These are phyloP conservation scores for Penicillium hesseltinei DNA, from an alignment of 2,329 filamentous ascomycete species.

Conservation along the genomic window DNA sequence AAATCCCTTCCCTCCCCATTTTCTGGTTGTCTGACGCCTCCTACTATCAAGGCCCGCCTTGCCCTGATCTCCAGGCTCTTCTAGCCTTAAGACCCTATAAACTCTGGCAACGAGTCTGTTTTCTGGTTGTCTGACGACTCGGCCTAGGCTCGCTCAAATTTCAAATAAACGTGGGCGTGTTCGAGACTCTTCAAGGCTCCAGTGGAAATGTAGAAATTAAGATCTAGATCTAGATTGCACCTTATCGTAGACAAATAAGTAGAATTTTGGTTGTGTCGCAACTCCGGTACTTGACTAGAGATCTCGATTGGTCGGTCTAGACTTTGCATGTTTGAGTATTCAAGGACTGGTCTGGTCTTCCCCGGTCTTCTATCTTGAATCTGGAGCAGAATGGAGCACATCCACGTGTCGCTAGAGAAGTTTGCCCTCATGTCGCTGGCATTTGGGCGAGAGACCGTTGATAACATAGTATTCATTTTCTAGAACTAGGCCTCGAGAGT, in stretches of 20 bases:
- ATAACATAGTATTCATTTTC: not conserved
- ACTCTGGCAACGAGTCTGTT: not conserved
- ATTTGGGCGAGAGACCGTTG: not conserved
- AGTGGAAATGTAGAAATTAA: not conserved
- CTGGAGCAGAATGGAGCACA: not conserved
- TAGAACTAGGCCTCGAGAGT: not conserved
- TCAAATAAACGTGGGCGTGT: not conserved
- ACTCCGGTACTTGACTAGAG: not conserved
- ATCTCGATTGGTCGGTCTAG: not conserved
- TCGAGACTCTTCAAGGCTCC: not conserved
- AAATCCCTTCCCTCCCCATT: not conserved
- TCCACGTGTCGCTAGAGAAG: not conserved
- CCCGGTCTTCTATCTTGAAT: not conserved
- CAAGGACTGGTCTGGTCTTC: not conserved
- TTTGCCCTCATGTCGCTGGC: not conserved
- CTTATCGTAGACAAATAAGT: not conserved
- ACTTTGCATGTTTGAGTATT: not conserved
- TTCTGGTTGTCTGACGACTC: not conserved
- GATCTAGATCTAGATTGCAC: not conserved
- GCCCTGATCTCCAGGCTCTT: not conserved
- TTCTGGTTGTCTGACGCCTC: slow-evolving; percentile 1
- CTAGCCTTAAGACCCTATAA: not conserved
- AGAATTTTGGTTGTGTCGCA: not conserved
- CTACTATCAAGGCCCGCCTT: not conserved
- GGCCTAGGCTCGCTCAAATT: not conserved